These are phyloP conservation scores for Miscanthus lutarioriparius DNA, from an alignment of 176 grass and related monocot genomes.

Conservation along the genomic window DNA sequence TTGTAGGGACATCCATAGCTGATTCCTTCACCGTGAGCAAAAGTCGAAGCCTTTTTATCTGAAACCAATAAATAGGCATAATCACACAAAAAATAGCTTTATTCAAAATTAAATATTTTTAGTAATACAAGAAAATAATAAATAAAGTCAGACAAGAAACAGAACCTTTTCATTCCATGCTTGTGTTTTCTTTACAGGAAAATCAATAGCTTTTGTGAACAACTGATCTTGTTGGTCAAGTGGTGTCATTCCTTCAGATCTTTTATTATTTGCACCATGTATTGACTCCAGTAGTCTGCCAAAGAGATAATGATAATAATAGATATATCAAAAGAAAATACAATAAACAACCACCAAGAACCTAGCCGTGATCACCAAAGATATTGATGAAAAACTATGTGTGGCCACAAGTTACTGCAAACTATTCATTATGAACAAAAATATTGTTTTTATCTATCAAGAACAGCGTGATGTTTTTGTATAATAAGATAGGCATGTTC, in stretches of 20 bases:
- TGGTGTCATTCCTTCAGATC: slow-evolving; percentile 52
- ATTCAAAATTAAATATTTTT: neutral
- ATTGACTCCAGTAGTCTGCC: slow-evolving; percentile 69
- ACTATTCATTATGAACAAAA: neutral
- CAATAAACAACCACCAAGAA: slow-evolving; percentile 7
- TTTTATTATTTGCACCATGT: slow-evolving; percentile 54
- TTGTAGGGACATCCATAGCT: slow-evolving; percentile 93
- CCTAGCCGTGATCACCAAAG: neutral
- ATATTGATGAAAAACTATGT: neutral
- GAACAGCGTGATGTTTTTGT: neutral
- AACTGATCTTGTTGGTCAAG: slow-evolving; percentile 71
- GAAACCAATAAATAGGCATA: slow-evolving; percentile 36
- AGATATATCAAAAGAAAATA: slow-evolving; percentile 30
- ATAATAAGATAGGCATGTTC: neutral
- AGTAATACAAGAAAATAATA: slow-evolving; percentile 13
- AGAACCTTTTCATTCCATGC: slow-evolving; percentile 95
- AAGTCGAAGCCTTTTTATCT: slow-evolving; percentile 92
- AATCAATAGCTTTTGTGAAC: slow-evolving; percentile 67
- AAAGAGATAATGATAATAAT: slow-evolving; percentile 30
- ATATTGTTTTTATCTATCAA: neutral
- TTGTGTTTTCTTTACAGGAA: slow-evolving; percentile 69
- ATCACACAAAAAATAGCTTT: slow-evolving; percentile 22
- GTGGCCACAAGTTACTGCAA: neutral
- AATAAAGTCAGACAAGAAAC: slow-evolving; percentile 1
- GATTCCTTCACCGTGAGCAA: slow-evolving; percentile 93